These are phyloP conservation scores for Hordeum vulgare DNA, from an alignment of 176 grass and related monocot genomes.

Conservation along the genomic window MorexV3_pseudomolecules_assembly NC_058524.1:44710008-44710507, in stretches of 20 bases:
- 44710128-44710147: background rate
- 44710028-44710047: background rate
- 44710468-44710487: constrained; percentile 41
- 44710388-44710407: constrained; percentile 58
- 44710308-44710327: constrained; percentile 99
- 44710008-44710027: background rate
- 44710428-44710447: constrained; percentile 43
- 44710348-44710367: constrained; percentile 95
- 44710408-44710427: constrained; percentile 37
- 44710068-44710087: background rate
- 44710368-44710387: constrained; percentile 96
- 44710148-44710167: background rate
- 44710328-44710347: constrained; percentile 77
- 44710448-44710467: constrained; percentile 88
- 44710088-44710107: background rate
- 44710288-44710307: constrained; percentile 69
- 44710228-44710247: constrained; percentile 22
- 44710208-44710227: background rate
- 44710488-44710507: background rate
- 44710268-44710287: constrained; percentile 92
- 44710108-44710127: background rate
- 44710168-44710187: background rate
- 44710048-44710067: background rate
- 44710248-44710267: constrained; percentile 93
- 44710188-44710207: background rate